These are phyloP conservation scores for Larix kaempferi DNA, from an alignment of 75 land plant species.

Conservation along the genomic window DNA sequence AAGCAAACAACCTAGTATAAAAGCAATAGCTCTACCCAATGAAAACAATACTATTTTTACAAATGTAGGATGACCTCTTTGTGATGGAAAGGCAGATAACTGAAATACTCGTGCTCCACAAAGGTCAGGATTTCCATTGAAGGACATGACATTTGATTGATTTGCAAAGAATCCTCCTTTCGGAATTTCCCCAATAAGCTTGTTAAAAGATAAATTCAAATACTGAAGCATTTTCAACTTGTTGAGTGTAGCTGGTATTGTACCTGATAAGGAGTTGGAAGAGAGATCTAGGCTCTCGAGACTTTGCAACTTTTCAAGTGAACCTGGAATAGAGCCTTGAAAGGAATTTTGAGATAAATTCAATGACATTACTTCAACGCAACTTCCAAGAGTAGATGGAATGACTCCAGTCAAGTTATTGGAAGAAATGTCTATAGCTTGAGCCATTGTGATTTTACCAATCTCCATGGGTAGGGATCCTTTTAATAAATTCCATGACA, in stretches of 20 bases:
- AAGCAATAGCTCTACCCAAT: not conserved
- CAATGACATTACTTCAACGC: slow-evolving; percentile 10
- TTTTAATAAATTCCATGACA: not conserved
- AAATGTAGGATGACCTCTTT: slow-evolving; percentile 1
- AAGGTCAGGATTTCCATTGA: too few relatives aligned
- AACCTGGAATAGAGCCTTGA: slow-evolving; percentile 26
- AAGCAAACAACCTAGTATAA: not conserved
- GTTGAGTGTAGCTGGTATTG: not conserved
- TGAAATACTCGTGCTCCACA: not conserved
- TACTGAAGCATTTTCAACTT: not conserved
- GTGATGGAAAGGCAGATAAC: slow-evolving; percentile 12
- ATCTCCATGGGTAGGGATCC: slow-evolving; percentile 36
- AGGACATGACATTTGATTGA: too few relatives aligned
- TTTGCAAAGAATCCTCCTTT: too few relatives aligned
- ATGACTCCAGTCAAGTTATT: too few relatives aligned
- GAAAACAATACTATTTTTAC: not conserved
- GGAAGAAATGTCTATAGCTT: too few relatives aligned
- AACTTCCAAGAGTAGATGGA: slow-evolving; percentile 4
- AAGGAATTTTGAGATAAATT: slow-evolving; percentile 25
- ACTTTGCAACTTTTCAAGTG: slow-evolving; percentile 2
- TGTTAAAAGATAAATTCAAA: too few relatives aligned
- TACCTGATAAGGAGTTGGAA: slow-evolving; percentile 17
- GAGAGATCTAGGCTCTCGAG: slow-evolving; percentile 25
- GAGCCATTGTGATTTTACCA: too few relatives aligned
- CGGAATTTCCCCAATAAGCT: too few relatives aligned